phyloP scores from a whole-genome alignment of 1,284 basidiomycete species.

The Sphaerobolus stellatus region DNA sequence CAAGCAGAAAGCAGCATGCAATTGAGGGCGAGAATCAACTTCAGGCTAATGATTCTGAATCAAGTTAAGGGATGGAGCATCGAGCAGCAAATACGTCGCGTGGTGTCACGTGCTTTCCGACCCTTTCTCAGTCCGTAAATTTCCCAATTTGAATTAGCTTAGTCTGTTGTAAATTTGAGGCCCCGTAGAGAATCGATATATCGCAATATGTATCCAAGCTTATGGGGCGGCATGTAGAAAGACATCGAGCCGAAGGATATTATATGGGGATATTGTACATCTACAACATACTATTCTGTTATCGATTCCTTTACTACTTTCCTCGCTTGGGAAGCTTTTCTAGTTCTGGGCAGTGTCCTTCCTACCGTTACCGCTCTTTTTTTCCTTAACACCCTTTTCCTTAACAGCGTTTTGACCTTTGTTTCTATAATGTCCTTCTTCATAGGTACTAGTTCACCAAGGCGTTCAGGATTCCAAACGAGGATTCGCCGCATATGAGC shows the following conservation, averaged over 20 bases:
- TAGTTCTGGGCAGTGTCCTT: not conserved
- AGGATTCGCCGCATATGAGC: constrained; percentile 12
- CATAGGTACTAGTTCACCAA: not conserved
- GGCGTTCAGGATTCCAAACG: not conserved
- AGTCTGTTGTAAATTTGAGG: no score
- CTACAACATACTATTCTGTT: no score
- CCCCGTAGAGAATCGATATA: no score
- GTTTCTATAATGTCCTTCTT: not conserved
- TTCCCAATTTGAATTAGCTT: no score
- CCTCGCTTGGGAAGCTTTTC: not conserved
- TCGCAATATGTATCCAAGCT: no score
- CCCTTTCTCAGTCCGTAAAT: not conserved
- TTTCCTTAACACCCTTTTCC: not conserved
- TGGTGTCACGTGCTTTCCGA: not conserved
- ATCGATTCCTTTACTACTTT: not conserved
- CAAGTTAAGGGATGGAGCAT: no score
- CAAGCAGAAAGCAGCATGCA: not conserved
- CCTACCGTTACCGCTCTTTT: not conserved
- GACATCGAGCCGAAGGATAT: no score
- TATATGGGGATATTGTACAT: no score
- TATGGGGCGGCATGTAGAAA: no score
- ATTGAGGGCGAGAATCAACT: not conserved
- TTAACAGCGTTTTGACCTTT: not conserved
- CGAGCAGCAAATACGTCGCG: not conserved
- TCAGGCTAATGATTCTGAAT: no score